Evolutionary conservation across 495 filamentous ascomycete species (phyloP).

Genomic region (Echria macrotheca): DNA sequence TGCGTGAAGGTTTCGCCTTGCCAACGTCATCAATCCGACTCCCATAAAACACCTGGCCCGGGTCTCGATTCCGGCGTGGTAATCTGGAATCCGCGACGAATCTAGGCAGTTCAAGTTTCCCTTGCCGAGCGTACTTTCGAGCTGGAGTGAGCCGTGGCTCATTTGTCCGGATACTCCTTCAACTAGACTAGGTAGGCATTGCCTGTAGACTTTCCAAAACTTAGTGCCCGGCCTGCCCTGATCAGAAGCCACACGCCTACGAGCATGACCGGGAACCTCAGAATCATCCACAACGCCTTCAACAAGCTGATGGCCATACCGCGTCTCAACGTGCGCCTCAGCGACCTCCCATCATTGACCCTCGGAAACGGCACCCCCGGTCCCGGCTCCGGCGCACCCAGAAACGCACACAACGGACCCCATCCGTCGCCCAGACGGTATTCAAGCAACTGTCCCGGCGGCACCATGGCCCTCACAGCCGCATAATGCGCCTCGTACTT

Average conservation of each 20-base stretch:
- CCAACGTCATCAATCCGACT: too few relatives aligned
- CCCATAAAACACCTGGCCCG: too few relatives aligned
- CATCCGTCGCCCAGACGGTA: constrained; percentile 5
- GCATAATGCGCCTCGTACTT: constrained; percentile 6
- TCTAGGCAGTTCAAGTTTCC: too few relatives aligned
- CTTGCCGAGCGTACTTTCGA: too few relatives aligned
- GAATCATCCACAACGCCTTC: constrained; percentile 1
- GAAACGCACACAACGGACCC: constrained; percentile 9
- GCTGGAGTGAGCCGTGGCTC: too few relatives aligned
- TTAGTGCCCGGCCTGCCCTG: too few relatives aligned
- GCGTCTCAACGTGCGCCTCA: constrained; percentile 5
- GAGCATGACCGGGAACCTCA: constrained; percentile 1
- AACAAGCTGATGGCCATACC: background rate
- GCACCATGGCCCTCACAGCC: constrained; percentile 5
- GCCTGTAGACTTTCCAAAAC: too few relatives aligned
- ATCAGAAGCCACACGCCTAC: constrained; percentile 1
- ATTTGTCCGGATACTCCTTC: too few relatives aligned
- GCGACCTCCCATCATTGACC: constrained; percentile 5
- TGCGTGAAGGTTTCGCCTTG: too few relatives aligned
- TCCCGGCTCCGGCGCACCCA: background rate
- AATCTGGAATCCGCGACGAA: too few relatives aligned
- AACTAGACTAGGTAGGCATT: too few relatives aligned
- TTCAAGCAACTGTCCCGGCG: constrained; percentile 4
- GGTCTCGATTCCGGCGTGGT: too few relatives aligned
- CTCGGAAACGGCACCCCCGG: constrained; percentile 4